Evolutionary conservation across 1,139 yeast species (phyloP), one percentile per base, ranked within the genome.

Genomic region (Candida gigantensis): DNA sequence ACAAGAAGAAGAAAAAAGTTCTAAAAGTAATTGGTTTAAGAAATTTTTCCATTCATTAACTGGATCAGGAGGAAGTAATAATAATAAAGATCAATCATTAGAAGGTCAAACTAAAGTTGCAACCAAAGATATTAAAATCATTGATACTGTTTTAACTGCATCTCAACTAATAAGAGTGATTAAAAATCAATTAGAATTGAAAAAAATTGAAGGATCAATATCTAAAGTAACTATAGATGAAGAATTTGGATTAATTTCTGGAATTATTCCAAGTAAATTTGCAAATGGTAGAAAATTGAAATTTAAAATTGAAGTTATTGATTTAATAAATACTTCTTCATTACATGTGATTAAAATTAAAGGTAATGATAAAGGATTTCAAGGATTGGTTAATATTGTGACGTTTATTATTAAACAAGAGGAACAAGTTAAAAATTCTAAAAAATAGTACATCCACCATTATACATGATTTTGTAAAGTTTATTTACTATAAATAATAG

Each of bases 321-420:
- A 63, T 39, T 56, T 65, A 43, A 60, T 61, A 28, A 58, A 58
- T 35, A 46, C 68, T 8, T 76, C 85, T 30, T 70, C 74, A 26
- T 62, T 82, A 36, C 74, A 72, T 41, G 69, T 83, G 44, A 69
- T 68, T 30, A 79, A 78, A 56, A 62, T 72, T 27, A 78, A 76
- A 47, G 92, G 92, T n/a, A 77, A 84, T n/a, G 65, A 70, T n/a
- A 79, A 75, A 56, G 78, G 84, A 13, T 80, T 83, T 56, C 67
- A 60, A 32, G 79, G 76, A 51, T 65, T 84, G 46, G 68, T 71
- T 12, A 64, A 63, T 20, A 83, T 81, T 47, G 73, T 70, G 16
- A 46, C 58, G 11, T 68, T 56, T 41, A 60, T 69, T 18, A 58
- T 70, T 23, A 57, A 57, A 40, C 62, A 63, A 37, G 72, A 67